These are phyloP conservation scores for Ligustrum vulgare DNA, from an alignment of 257 asterid genomes.

Conservation along the genomic window DNA sequence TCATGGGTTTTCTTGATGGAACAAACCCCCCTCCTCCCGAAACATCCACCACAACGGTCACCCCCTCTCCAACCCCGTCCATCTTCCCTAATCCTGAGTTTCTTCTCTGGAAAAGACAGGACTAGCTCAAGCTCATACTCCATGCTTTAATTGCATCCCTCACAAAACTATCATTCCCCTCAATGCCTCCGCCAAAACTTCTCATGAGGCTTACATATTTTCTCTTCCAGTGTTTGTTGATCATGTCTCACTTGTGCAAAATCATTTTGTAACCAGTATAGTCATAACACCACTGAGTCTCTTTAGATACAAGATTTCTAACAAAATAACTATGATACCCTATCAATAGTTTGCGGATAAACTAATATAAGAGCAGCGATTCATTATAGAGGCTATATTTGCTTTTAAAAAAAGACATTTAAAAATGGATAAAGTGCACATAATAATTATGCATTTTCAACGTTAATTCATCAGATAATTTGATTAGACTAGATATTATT, in stretches of 20 bases:
- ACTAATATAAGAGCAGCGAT: not conserved
- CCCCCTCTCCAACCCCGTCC: no score
- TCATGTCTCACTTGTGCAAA: not conserved
- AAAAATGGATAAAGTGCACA: not conserved
- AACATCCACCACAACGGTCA: no score
- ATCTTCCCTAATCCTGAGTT: no score
- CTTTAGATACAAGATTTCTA: constrained; percentile 1
- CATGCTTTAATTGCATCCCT: no score
- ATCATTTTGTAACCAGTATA: not conserved
- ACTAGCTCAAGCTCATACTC: no score
- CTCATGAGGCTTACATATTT: not conserved
- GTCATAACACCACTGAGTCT: not conserved
- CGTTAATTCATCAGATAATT: not conserved
- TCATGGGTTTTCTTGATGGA: no score
- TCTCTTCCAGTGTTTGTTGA: not conserved
- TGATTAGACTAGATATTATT: not conserved
- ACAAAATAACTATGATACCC: not conserved
- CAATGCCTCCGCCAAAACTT: no score
- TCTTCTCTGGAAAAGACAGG: no score
- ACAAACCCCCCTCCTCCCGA: no score
- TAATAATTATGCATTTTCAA: not conserved
- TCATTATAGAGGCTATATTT: not conserved
- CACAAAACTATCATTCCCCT: no score
- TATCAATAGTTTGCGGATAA: not conserved
- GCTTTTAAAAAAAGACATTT: not conserved